phyloP scores from a whole-genome alignment of 2,329 filamentous ascomycete genomes.

The Fusarium setosum region DNA sequence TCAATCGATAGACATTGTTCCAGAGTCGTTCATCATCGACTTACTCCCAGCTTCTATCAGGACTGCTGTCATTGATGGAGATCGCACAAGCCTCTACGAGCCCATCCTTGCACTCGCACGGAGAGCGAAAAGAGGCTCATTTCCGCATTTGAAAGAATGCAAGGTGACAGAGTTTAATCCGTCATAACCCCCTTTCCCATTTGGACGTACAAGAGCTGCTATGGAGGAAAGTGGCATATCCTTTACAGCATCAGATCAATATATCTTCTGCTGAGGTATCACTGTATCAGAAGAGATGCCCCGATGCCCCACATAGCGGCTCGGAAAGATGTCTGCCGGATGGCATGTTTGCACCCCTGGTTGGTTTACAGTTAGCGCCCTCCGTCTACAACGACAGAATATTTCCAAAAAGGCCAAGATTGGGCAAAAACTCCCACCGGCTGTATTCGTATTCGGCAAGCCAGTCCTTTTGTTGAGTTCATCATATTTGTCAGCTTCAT shows the following conservation, averaged over 20 bases:
- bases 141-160: not conserved
- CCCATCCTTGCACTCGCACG: not conserved
- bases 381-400: not conserved
- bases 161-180: not conserved
- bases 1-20: not conserved
- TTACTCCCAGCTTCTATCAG: not conserved
- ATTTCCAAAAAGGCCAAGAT: not conserved
- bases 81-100: not conserved
- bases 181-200: not conserved
- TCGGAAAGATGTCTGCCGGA: not conserved
- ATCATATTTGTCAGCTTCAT: not conserved
- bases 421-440: too few relatives aligned
- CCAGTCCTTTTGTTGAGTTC: not conserved
- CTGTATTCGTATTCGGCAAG: too few relatives aligned
- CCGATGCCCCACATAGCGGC: too few relatives aligned
- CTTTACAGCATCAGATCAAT: not conserved
- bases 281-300: too few relatives aligned
- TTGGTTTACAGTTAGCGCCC: not conserved
- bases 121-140: not conserved
- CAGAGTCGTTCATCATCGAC: not conserved
- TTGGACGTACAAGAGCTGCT: not conserved
- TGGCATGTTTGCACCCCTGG: not conserved
- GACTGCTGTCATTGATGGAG: not conserved
- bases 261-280: too few relatives aligned
- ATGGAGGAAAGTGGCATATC: not conserved